phyloP scores from a whole-genome alignment of 2,329 filamentous ascomycete species.

The Rhynchosporium secalis region DNA sequence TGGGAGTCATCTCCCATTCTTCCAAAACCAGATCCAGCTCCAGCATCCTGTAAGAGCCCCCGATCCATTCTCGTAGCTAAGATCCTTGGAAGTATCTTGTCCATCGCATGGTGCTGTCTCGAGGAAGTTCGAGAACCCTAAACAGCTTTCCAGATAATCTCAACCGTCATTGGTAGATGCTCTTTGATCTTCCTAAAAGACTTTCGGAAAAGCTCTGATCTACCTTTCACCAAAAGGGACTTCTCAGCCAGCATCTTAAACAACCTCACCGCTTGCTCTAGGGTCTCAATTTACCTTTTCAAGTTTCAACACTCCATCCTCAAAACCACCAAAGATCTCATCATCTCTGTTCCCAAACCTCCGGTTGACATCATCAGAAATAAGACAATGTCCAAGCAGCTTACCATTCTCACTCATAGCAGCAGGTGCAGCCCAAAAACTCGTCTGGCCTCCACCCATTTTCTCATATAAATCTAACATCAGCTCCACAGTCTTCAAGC shows the following conservation, averaged over 20 bases:
- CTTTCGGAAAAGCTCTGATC: background rate
- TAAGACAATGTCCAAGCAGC: background rate
- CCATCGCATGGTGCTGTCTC: background rate
- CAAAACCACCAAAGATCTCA: background rate
- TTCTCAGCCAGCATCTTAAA: background rate
- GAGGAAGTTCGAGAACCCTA: too few relatives aligned
- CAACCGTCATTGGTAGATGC: too few relatives aligned
- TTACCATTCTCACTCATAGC: slow-evolving; percentile 7
- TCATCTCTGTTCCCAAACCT: background rate
- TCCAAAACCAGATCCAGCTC: background rate
- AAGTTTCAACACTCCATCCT: background rate
- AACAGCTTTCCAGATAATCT: background rate
- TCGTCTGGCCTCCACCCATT: slow-evolving; percentile 4
- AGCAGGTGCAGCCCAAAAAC: background rate
- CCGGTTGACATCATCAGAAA: background rate
- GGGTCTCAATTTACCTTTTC: background rate
- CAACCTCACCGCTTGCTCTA: background rate
- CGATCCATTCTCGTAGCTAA: background rate
- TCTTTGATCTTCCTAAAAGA: background rate
- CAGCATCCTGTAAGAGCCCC: background rate
- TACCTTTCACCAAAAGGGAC: background rate
- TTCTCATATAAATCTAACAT: background rate
- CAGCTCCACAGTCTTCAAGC: background rate
- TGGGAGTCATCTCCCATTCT: background rate
- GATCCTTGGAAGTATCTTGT: background rate